Conservation (phyloP, 2,329 filamentous ascomycete species). For the Aspergillus ruber region DNA sequence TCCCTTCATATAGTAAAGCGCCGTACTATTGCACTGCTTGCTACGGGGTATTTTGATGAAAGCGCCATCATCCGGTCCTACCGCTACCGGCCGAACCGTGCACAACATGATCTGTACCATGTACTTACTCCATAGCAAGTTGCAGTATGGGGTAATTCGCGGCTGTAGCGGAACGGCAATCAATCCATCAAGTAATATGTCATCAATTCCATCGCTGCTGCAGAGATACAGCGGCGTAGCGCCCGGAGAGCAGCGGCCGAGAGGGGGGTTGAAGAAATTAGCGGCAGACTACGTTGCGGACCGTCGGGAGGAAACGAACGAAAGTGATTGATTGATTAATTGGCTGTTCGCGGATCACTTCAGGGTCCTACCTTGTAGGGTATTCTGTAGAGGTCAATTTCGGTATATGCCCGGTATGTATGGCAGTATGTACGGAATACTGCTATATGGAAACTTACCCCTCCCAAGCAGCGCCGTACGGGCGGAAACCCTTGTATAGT, state of each 20-base stretch:
- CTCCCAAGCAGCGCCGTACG: neutral
- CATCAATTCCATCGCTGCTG: neutral
- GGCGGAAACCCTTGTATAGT: too few species aligned
- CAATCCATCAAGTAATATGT: neutral
- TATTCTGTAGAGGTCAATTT: neutral
- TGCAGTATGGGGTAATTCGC: neutral
- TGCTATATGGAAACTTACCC: neutral
- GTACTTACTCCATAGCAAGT: neutral
- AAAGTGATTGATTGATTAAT: too few species aligned
- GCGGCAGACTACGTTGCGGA: too few species aligned
- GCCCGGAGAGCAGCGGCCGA: too few species aligned
- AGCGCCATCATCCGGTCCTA: neutral
- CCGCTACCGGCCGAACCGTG: neutral
- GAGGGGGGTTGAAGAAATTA: too few species aligned
- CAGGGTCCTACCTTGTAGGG: neutral
- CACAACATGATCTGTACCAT: neutral
- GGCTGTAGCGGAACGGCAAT: neutral
- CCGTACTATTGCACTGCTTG: too few species aligned
- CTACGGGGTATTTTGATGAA: too few species aligned
- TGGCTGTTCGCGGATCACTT: neutral
- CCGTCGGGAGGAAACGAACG: too few species aligned
- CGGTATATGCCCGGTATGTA: too few species aligned
- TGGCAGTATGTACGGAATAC: too few species aligned
- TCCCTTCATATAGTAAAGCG: too few species aligned
- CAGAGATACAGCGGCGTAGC: too few species aligned